phyloP scores from a whole-genome alignment of 176 grass and related monocot genomes.

The Musa troglodytarum region DNA sequence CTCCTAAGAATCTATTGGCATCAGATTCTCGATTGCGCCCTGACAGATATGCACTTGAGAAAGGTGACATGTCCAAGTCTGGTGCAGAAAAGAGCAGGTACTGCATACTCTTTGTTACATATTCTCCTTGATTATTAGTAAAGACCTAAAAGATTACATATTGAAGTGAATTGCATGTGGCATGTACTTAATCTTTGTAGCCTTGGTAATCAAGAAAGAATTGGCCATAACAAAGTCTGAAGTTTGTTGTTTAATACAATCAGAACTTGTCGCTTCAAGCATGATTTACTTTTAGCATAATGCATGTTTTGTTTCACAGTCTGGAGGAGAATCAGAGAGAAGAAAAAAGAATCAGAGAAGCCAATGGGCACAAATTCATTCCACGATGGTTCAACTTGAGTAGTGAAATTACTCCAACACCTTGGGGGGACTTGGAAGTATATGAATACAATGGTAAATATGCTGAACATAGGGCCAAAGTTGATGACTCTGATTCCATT shows the following conservation, averaged over 20 bases:
- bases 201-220: neutral
- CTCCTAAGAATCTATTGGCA: slow-evolving; percentile 69
- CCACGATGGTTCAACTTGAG: slow-evolving; percentile 80
- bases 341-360: slow-evolving; percentile 71
- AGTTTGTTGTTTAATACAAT: too few species aligned
- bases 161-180: too few species aligned
- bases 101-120: neutral
- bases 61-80: slow-evolving; percentile 85
- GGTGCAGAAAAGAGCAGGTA: slow-evolving; percentile 81
- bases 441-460: slow-evolving; percentile 83
- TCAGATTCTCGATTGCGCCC: slow-evolving; percentile 83
- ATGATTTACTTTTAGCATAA: neutral
- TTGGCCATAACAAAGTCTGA: too few species aligned
- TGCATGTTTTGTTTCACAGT: slow-evolving; percentile 27
- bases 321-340: slow-evolving; percentile 80
- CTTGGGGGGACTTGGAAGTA: slow-evolving; percentile 87
- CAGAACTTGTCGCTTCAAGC: too few species aligned
- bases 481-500: slow-evolving; percentile 29
- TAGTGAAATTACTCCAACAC: slow-evolving; percentile 39
- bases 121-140: neutral
- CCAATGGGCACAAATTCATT: slow-evolving; percentile 51
- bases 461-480: slow-evolving; percentile 41
- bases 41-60: slow-evolving; percentile 81
- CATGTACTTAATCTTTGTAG: too few species aligned
- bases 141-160: neutral